Conservation (phyloP, 2,329 filamentous ascomycete genomes). For the Ilyonectria destructans region DNA sequence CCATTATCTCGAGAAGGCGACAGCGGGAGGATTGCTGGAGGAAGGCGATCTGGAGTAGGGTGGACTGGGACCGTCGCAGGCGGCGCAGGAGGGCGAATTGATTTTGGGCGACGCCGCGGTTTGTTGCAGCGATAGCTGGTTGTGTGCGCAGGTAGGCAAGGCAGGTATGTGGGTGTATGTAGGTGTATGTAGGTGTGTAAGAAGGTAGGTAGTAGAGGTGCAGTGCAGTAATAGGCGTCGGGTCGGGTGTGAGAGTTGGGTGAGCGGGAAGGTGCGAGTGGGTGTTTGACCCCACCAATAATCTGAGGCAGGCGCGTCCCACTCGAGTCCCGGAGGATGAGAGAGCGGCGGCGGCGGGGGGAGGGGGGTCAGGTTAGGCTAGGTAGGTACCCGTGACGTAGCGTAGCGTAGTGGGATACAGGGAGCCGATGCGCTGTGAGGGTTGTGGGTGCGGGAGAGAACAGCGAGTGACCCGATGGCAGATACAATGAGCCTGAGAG, state of each 20-base stretch:
- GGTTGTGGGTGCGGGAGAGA: conserved; percentile 18
- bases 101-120: conserved; percentile 22
- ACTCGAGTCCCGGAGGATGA: conserved; percentile 13
- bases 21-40: conserved; percentile 23
- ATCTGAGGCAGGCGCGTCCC: conserved; percentile 30
- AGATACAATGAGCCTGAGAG: conserved; percentile 10
- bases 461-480: conserved; percentile 13
- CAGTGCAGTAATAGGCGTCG: conserved; percentile 30
- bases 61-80: conserved; percentile 35
- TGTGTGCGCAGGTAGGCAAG: conserved; percentile 20
- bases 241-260: conserved; percentile 35
- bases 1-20: conserved; percentile 45
- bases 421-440: conserved; percentile 19
- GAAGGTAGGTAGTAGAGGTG: conserved; percentile 24
- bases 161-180: conserved; percentile 14
- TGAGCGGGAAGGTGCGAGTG: conserved; percentile 30
- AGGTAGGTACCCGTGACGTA: conserved; percentile 34
- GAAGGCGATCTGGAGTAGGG: conserved; percentile 26
- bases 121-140: conserved; percentile 15
- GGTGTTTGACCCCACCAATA: conserved; percentile 39
- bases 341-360: neutral
- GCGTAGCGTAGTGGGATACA: conserved; percentile 26
- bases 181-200: conserved; percentile 17
- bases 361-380: conserved; percentile 11
- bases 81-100: conserved; percentile 31